Conservation (phyloP, 495 filamentous ascomycete genomes). For the Penicillium fimorum region DNA sequence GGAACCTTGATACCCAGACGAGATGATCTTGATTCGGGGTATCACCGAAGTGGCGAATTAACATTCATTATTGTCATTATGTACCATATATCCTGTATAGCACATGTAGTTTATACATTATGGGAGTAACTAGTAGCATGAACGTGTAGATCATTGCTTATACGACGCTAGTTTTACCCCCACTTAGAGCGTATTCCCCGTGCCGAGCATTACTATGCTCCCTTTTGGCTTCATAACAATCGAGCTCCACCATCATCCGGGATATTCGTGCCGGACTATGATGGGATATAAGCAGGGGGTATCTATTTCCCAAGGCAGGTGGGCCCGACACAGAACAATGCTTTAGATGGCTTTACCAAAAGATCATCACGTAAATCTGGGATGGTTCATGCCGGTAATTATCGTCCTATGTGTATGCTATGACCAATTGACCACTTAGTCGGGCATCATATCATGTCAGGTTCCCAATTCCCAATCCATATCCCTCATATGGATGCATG, state of each 20-base stretch:
- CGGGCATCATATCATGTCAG: neutral
- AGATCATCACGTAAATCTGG: neutral
- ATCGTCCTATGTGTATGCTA: too few species aligned
- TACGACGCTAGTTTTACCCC: neutral
- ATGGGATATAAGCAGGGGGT: neutral
- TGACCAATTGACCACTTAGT: neutral
- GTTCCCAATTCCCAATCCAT: neutral
- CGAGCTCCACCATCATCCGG: neutral
- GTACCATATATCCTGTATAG: neutral
- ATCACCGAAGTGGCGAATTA: neutral
- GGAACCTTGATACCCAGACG: too few species aligned
- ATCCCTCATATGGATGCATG: neutral
- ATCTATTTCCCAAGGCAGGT: neutral
- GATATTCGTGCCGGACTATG: neutral
- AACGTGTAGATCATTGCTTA: constrained; percentile 5
- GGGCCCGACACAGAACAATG: neutral
- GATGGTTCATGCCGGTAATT: neutral
- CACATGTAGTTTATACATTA: neutral
- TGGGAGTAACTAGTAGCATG: neutral
- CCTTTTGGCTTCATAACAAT: constrained; percentile 9
- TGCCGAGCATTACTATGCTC: constrained; percentile 9
- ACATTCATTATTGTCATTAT: neutral
- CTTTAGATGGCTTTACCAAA: neutral
- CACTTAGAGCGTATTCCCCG: neutral
- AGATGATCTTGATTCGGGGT: neutral